phyloP scores from a whole-genome alignment of 306 rosid genomes.

The Dalbergia cultrata region DNA sequence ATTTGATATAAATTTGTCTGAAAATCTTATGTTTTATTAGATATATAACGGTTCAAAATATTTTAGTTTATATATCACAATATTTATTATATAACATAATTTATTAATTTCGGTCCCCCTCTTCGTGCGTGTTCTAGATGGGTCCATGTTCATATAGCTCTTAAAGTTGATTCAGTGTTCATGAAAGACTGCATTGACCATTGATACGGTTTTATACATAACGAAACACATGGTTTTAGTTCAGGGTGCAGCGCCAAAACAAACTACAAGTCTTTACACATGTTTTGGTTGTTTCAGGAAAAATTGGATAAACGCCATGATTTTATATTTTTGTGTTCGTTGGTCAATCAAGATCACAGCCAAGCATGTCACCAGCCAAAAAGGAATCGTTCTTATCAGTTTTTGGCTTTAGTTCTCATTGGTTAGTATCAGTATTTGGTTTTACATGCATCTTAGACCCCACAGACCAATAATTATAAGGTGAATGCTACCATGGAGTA shows the following conservation, averaged over 20 bases:
- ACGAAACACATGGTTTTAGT: neutral
- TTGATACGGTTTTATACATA: neutral
- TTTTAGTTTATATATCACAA: too few relatives aligned
- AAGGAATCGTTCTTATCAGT: slow-evolving; percentile 29
- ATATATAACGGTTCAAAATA: too few relatives aligned
- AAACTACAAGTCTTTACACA: neutral
- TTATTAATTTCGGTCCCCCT: too few relatives aligned
- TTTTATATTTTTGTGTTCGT: slow-evolving; percentile 17
- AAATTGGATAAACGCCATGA: neutral
- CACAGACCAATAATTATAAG: slow-evolving; percentile 1
- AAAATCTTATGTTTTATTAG: too few relatives aligned
- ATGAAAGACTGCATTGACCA: neutral
- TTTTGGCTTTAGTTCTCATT: slow-evolving; percentile 12
- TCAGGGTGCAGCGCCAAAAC: slow-evolving; percentile 1
- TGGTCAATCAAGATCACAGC: slow-evolving; percentile 36
- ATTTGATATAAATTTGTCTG: too few relatives aligned
- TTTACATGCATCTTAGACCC: slow-evolving; percentile 12
- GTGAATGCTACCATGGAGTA: too few relatives aligned
- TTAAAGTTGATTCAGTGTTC: too few relatives aligned
- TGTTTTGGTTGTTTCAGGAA: neutral
- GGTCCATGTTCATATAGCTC: too few relatives aligned
- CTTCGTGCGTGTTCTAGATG: too few relatives aligned
- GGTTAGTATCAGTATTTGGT: neutral
- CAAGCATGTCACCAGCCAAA: slow-evolving; percentile 14
- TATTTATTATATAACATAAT: too few relatives aligned